These are phyloP conservation scores for Pyrenophora teres DNA, from an alignment of 2,329 filamentous ascomycete species.

Conservation along the genomic window DNA sequence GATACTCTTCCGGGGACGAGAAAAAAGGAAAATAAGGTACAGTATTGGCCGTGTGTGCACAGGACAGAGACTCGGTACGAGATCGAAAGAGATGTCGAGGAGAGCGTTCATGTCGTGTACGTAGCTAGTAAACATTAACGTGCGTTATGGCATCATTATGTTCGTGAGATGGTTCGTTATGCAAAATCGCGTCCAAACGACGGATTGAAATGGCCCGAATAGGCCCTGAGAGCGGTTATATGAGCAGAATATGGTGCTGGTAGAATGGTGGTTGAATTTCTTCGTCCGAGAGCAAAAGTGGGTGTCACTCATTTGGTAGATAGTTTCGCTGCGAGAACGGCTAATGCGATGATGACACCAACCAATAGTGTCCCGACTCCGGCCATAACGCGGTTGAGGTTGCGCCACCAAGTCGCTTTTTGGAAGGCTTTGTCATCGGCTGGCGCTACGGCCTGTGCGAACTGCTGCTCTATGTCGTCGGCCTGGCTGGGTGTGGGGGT, in stretches of 20 bases:
- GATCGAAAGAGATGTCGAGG: conserved; percentile 19
- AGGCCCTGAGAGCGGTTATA: conserved; percentile 6
- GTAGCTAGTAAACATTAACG: conserved; percentile 36
- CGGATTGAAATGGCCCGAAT: conserved; percentile 3
- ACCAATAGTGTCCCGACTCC: conserved; percentile 61
- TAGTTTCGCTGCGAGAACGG: conserved; percentile 46
- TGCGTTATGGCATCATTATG: conserved; percentile 32
- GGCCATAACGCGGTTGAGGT: conserved; percentile 66
- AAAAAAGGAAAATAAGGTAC: conserved; percentile 28
- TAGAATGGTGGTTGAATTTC: conserved; percentile 8
- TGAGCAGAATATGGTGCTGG: conserved; percentile 1
- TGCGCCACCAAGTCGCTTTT: conserved; percentile 69
- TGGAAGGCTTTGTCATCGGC: conserved; percentile 57
- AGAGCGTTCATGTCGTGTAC: conserved; percentile 28
- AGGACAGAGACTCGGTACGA: conserved; percentile 26
- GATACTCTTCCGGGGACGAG: conserved; percentile 12
- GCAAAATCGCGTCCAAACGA: conserved; percentile 15
- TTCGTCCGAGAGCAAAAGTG: conserved; percentile 6
- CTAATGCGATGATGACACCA: conserved; percentile 52
- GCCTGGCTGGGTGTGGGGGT: conserved; percentile 45
- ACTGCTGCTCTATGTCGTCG: conserved; percentile 50
- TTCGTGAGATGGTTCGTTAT: conserved; percentile 32
- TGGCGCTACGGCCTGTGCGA: conserved; percentile 51
- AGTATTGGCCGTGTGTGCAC: conserved; percentile 20
- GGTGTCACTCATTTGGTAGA: conserved; percentile 11